A percentile compares a stretch with the other conserved stretches of the same genome.
Evolutionary conservation across 2,329 filamentous ascomycete genomes (phyloP).

Genomic region (Fusarium denticulatum): DNA sequence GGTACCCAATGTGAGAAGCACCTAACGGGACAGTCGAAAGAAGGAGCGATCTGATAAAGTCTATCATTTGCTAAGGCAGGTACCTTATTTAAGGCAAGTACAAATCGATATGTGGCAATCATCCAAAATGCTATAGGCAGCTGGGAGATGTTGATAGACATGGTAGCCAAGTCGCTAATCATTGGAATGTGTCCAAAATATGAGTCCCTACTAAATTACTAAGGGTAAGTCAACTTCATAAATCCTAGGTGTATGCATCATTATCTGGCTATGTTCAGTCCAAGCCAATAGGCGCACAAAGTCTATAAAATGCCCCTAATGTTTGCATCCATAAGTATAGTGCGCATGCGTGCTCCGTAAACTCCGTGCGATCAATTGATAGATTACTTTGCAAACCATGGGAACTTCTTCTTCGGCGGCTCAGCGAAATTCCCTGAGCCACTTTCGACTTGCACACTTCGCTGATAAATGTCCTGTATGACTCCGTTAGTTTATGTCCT

Average conservation of each 20-base stretch:
- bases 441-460: conserved; percentile 68
- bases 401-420: conserved; percentile 70
- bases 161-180: neutral
- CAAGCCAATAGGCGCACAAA: conserved; percentile 10
- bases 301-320: conserved; percentile 38
- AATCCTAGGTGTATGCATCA: conserved; percentile 7
- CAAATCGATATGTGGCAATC: neutral
- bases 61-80: neutral
- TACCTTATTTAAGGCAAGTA: no score
- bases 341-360: conserved; percentile 29
- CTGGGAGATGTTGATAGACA: neutral
- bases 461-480: conserved; percentile 70
- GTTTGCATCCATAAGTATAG: conserved; percentile 19
- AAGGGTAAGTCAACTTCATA: neutral
- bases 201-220: neutral
- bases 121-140: neutral
- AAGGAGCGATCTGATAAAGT: neutral
- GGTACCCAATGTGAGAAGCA: neutral
- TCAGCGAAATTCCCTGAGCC: conserved; percentile 57
- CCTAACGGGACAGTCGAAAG: neutral
- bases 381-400: conserved; percentile 67
- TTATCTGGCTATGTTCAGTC: conserved; percentile 18
- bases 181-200: conserved; percentile 24
- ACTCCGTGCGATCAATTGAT: conserved; percentile 41
- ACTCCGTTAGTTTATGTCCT: conserved; percentile 36